phyloP scores from a whole-genome alignment of 2,329 filamentous ascomycete genomes.

The Cyphellophora europaea region DNA sequence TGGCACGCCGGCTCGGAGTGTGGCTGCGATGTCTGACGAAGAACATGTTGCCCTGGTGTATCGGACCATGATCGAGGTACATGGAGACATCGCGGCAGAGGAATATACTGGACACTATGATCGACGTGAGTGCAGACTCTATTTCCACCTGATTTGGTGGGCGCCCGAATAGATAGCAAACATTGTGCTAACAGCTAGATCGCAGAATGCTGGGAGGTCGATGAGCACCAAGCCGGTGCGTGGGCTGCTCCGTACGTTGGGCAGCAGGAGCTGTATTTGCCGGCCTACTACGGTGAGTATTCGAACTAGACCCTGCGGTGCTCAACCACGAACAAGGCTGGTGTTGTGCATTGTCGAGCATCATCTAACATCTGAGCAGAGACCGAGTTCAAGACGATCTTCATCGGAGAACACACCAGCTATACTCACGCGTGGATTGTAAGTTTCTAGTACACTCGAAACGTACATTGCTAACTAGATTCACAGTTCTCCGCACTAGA shows the following conservation, averaged over 20 bases:
- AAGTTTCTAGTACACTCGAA: no score
- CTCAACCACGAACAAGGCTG: no score
- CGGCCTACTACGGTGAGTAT: conserved; percentile 66
- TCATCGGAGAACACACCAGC: conserved; percentile 59
- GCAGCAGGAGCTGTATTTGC: conserved; percentile 61
- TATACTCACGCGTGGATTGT: conserved; percentile 66
- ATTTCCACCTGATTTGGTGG: no score
- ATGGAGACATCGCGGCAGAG: conserved; percentile 49
- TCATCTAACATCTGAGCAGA: no score
- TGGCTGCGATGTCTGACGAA: conserved; percentile 19
- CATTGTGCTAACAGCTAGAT: no score
- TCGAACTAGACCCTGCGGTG: no score
- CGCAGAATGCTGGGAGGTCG: no score
- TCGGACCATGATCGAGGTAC: conserved; percentile 59
- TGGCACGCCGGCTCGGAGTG: conserved; percentile 19
- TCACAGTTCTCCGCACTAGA: conserved; percentile 54
- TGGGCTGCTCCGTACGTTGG: conserved; percentile 54
- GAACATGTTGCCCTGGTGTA: conserved; percentile 27
- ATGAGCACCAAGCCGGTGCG: no score
- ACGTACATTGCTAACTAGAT: no score
- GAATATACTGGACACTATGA: conserved; percentile 58
- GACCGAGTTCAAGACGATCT: conserved; percentile 60
- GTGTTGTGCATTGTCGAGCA: no score
- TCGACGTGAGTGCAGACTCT: no score
- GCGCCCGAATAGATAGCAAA: no score